Conservation (phyloP, 768 basidiomycete genomes). For the Amanita polypyramis region DNA sequence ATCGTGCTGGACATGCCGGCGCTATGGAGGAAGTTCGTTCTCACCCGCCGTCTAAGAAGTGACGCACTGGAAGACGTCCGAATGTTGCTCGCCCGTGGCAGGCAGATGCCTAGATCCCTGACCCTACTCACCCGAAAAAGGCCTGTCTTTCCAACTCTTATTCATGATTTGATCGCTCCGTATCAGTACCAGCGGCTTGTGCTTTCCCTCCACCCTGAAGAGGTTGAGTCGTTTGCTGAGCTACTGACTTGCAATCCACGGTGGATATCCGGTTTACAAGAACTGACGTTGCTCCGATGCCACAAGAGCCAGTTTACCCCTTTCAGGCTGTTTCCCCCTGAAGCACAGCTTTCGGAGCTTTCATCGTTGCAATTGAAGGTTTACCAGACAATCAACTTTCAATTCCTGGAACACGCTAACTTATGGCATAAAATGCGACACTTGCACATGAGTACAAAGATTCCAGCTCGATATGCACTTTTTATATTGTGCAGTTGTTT, state of each 20-base stretch:
- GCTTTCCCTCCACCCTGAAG: neutral
- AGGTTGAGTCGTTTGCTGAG: neutral
- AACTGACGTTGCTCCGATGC: neutral
- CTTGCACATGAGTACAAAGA: neutral
- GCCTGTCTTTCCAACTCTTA: neutral
- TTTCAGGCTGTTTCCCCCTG: neutral
- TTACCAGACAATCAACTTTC: neutral
- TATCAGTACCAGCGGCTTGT: neutral
- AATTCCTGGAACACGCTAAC: neutral
- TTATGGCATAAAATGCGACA: neutral
- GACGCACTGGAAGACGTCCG: neutral
- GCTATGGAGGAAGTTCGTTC: neutral
- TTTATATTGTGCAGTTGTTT: neutral
- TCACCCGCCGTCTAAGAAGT: neutral
- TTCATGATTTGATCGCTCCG: neutral
- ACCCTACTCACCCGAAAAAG: neutral
- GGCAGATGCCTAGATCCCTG: neutral
- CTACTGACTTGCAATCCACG: neutral
- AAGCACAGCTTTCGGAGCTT: neutral
- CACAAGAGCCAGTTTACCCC: neutral
- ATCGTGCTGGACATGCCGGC: constrained; percentile 1
- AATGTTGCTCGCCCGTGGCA: neutral
- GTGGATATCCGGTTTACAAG: neutral
- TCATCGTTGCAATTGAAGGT: neutral
- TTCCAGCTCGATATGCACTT: neutral